phyloP scores from a whole-genome alignment of 2,329 filamentous ascomycete species.

The Pseudopithomyces maydicus region DNA sequence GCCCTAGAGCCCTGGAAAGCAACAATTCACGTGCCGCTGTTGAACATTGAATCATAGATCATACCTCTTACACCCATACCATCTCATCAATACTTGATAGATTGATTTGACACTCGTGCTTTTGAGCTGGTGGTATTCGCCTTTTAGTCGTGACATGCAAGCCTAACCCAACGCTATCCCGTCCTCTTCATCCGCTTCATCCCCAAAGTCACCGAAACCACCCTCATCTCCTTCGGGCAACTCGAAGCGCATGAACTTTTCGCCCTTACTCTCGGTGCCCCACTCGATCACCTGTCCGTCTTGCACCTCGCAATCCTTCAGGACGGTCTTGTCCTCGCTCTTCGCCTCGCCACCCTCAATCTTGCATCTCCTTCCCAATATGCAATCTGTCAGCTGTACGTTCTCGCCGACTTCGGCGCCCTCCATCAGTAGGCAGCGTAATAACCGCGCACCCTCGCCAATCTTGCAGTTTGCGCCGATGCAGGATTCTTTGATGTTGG shows the following conservation, averaged over 20 bases:
- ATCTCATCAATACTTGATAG: no score
- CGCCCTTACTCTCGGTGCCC: conserved; percentile 59
- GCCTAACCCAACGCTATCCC: conserved; percentile 12
- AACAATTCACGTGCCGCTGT: no score
- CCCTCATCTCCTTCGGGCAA: conserved; percentile 44
- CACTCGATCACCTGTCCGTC: conserved; percentile 83
- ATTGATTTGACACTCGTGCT: no score
- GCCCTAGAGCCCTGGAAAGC: no score
- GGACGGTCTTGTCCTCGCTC: conserved; percentile 52
- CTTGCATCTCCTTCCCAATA: conserved; percentile 78
- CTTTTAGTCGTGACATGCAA: no score
- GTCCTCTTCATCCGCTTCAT: conserved; percentile 15
- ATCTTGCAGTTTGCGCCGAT: conserved; percentile 89
- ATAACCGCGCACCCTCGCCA: conserved; percentile 80
- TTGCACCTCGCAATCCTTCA: conserved; percentile 91
- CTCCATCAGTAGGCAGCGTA: conserved; percentile 92
- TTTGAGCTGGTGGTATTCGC: no score
- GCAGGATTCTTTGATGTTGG: conserved; percentile 89
- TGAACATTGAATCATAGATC: no score
- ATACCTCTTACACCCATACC: no score
- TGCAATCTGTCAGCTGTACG: conserved; percentile 84
- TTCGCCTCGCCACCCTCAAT: conserved; percentile 75
- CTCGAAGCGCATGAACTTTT: conserved; percentile 64
- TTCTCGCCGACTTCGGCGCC: conserved; percentile 83
- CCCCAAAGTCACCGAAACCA: conserved; percentile 24